Evolutionary conservation across 2,329 filamentous ascomycete species (phyloP).

Genomic region (Fusarium verrucosum): DNA sequence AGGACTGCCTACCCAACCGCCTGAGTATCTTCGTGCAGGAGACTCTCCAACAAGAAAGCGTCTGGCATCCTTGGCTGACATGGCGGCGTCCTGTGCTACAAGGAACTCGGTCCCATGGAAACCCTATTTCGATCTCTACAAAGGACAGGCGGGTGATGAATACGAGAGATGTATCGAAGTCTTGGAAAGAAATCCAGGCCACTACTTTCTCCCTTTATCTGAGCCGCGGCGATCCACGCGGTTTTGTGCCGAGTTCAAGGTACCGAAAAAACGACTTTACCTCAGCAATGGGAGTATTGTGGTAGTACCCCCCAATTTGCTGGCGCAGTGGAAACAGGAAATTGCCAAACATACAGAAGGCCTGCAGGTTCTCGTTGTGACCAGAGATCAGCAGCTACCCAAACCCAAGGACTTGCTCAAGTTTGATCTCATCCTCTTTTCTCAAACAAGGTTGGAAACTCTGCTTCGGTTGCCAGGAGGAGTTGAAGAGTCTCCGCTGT

Average conservation of each 20-base stretch:
- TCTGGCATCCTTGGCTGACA: conserved; percentile 74
- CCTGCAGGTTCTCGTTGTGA: conserved; percentile 72
- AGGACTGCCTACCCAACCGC: conserved; percentile 71
- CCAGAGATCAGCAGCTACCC: conserved; percentile 65
- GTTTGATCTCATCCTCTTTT: conserved; percentile 83
- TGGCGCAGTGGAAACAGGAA: conserved; percentile 85
- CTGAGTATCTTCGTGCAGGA: conserved; percentile 64
- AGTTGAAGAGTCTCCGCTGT: conserved; percentile 66
- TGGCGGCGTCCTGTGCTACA: conserved; percentile 77
- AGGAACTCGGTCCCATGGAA: conserved; percentile 77
- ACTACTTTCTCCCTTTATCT: conserved; percentile 65
- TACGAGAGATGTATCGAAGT: conserved; percentile 64
- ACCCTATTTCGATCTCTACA: conserved; percentile 65
- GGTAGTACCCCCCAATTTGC: conserved; percentile 82
- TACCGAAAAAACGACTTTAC: conserved; percentile 61
- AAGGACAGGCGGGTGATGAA: conserved; percentile 56
- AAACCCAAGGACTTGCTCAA: conserved; percentile 64
- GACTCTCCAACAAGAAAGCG: conserved; percentile 52
- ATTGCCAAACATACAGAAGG: conserved; percentile 78
- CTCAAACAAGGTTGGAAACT: conserved; percentile 75
- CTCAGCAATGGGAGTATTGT: conserved; percentile 78
- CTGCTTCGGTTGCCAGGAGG: conserved; percentile 52
- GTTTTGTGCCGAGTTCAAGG: conserved; percentile 7
- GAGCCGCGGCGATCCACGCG: conserved; percentile 46
- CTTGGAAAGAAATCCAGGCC: conserved; percentile 66